A percentile compares a stretch with the other conserved stretches of the same genome.
Conservation (phyloP, 371 early-diverging fungal genomes). For the Mucor lusitanicus region DNA sequence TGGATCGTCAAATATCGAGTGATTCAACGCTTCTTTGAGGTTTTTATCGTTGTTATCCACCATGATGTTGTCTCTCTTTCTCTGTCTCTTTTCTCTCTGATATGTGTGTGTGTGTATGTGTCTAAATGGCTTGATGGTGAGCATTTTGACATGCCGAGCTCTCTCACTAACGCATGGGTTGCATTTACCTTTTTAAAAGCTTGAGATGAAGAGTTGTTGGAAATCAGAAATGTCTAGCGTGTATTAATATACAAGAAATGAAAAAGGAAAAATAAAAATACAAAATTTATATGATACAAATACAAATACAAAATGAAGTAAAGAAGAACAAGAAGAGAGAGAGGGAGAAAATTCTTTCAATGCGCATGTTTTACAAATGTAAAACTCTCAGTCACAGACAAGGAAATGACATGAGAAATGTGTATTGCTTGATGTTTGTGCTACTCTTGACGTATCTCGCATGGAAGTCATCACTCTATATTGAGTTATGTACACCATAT, state of each 20-base stretch:
- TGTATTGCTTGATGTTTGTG: background rate
- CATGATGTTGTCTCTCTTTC: background rate
- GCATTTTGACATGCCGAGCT: background rate
- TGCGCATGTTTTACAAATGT: slow-evolving; percentile 5
- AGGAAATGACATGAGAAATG: background rate
- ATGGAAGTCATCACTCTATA: no score
- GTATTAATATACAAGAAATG: background rate
- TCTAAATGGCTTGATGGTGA: background rate
- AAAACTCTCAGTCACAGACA: background rate
- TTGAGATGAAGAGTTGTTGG: background rate
- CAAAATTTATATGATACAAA: background rate
- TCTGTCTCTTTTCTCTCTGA: no score
- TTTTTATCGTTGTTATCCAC: slow-evolving; percentile 5
- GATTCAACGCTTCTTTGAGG: background rate
- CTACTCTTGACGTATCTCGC: background rate
- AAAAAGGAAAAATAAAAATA: background rate
- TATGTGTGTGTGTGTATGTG: no score
- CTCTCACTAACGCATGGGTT: background rate
- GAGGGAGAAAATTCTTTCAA: background rate
- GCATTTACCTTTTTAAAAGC: background rate
- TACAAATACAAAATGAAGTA: background rate
- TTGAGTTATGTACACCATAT: no score
- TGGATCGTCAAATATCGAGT: slow-evolving; percentile 17
- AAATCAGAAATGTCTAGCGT: background rate
- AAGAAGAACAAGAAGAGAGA: background rate